Percentiles rank a stretch among this genome's conserved stretches.
These are phyloP conservation scores for Leccinum sublutescens DNA, from an alignment of 768 basidiomycete genomes.

Conservation along the genomic window DNA sequence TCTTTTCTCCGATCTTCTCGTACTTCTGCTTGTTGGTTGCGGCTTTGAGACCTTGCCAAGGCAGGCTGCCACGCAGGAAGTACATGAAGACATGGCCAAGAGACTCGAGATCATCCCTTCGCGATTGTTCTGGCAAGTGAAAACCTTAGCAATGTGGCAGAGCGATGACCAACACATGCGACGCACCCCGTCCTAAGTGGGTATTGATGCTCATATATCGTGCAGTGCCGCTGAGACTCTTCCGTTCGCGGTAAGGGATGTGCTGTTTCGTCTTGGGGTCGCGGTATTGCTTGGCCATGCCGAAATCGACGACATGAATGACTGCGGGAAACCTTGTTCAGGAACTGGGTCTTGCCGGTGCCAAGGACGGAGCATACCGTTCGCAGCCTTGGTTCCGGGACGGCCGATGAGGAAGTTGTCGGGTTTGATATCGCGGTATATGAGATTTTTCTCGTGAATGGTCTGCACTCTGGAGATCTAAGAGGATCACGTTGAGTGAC, in stretches of 20 bases:
- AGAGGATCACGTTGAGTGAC: constrained; percentile 4
- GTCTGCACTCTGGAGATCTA: constrained; percentile 95
- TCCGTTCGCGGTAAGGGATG: constrained; percentile 97
- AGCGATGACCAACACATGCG: neutral
- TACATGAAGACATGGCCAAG: constrained; percentile 99
- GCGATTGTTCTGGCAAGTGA: constrained; percentile 66
- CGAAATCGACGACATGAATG: constrained; percentile 96
- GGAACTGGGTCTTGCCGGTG: neutral
- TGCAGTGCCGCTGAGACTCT: constrained; percentile 95
- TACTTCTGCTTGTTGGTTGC: constrained; percentile 99
- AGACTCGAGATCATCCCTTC: constrained; percentile 97
- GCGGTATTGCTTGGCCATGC: constrained; percentile 99
- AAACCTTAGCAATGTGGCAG: constrained; percentile 7
- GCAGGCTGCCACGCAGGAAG: constrained; percentile 93
- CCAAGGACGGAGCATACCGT: constrained; percentile 44
- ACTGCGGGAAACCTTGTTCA: constrained; percentile 40
- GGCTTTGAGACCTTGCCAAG: constrained; percentile 99
- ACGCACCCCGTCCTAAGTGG: constrained; percentile 89
- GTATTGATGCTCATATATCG: constrained; percentile 99
- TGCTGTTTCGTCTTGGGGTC: constrained; percentile 99
- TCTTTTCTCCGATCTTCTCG: constrained; percentile 99
- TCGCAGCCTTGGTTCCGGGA: constrained; percentile 85
- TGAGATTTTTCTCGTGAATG: constrained; percentile 99
- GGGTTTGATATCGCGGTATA: constrained; percentile 99
- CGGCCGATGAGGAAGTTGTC: constrained; percentile 99